Base-by-base conservation (phyloP, 805 yeast genomes). In the Clavispora fructus region DNA sequence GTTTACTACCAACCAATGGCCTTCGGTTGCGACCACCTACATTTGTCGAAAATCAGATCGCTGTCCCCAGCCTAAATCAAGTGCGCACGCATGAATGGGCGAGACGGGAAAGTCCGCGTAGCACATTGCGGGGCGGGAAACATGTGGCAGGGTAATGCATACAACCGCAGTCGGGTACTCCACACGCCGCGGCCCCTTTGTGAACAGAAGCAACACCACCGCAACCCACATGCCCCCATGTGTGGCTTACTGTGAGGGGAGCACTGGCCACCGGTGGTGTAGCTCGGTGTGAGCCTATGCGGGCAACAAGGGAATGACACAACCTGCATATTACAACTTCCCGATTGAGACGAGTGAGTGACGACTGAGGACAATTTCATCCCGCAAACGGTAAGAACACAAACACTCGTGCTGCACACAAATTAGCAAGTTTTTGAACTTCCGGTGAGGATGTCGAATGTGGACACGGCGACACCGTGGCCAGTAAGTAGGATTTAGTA, bases 341-440 rank as follows among this genome's bases (percentile, higher is more conserved):
- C 54, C 48, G 13, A 26, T n/a, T 40, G 42, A 10, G 54, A 48
- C 39, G 27, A 35, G 35, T 31, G 40, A 19, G 43, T 50, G 48
- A 47, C 43, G 46, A 50, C 32, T 46, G 46, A 39, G 39, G 48
- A 44, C 45, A 42, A 42, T 30, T n/a, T 28, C 17, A 9, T 28
- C 6, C 42, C 26, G 17, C 42, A 30, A 39, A 28, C 27, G 27
- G 27, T 6, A 6, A 16, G 8, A 39, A 39, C 16, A 28, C 17
- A 28, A 39, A 30, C 19, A 38, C 13, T 4, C 7, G 10, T 2
- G 31, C 40, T 38, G 40, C 29, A 38, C 30, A 27, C 30, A 38
- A n/a, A 14, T 11, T 11, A 33, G 37, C 25, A 33, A 31, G 3
- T 33, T 16, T 16, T 17, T 17, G 25, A 6, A 9, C 7, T 16